Evolutionary conservation across 2,329 filamentous ascomycete species (phyloP), one percentile per base, ranked within the genome.

Genomic region (Colletotrichum sansevieriae): DNA sequence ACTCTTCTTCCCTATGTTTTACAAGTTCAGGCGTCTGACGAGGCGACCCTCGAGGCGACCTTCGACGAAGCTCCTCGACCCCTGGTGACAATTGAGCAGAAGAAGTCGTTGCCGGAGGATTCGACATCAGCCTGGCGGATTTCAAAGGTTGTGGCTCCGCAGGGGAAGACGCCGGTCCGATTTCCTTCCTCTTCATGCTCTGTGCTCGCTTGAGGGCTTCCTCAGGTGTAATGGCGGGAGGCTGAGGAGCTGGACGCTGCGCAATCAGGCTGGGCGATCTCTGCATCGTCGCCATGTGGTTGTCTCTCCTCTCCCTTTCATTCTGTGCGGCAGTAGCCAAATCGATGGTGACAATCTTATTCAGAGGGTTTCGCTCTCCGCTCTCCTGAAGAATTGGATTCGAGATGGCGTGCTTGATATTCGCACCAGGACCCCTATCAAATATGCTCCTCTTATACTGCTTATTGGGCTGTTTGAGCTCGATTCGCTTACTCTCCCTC

Each of bases 31-130:
- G 70, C 6, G 76, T 72, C 9, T 83, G 78, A 54, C 83, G 78
- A 15, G 87, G 86, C 2, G 87, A 88, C 52, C 87, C 79, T 71
- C 83, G 78, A 15, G 87, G 86, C 2, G 87, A 88, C 52, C 87
- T 80, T 71, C 84, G 81, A 11, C 86, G 81, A 33, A 88, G 72
- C 49, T 83, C 83, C 7, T 87, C 85, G 4, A 78, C 74, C 2
- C 81, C 82, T 0, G 86, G 86, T 4, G 87, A 88, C 7, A 85
- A 75, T 72, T 87, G 82, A 8, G 82, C 79, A 2, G 83, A 84
- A 11, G 83, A 84, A 4, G 82, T 83, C 12, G 76, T 78, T 1
- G 80, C 83, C 57, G 77, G 77, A 2, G 75, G 74, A 67, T 73
- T 76, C 37, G 73, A 78, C 73, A 63, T 75, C 37, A 74, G 77